Evolutionary conservation across 2,329 filamentous ascomycete species (phyloP).

Genomic region (Endoconidiophora laricicola): DNA sequence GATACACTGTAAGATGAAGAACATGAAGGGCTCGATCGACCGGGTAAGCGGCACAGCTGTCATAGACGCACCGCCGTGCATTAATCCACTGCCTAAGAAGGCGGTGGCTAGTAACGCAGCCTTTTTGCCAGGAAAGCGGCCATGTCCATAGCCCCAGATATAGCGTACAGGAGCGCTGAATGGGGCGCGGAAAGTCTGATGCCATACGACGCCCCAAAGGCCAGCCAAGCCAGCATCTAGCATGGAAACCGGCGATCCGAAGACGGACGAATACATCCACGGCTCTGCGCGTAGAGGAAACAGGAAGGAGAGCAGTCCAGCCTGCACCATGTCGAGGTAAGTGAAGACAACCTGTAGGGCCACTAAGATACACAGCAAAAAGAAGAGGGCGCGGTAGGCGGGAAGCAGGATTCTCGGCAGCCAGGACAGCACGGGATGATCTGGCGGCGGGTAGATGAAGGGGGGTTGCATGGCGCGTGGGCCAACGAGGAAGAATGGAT

Average conservation of each 20-base stretch:
- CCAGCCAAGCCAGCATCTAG: slow-evolving; percentile 57
- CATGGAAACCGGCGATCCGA: slow-evolving; percentile 37
- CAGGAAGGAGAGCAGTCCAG: slow-evolving; percentile 29
- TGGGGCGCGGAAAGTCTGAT: slow-evolving; percentile 68
- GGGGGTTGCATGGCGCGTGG: slow-evolving; percentile 16
- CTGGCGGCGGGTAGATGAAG: slow-evolving; percentile 21
- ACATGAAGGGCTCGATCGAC: slow-evolving; percentile 40
- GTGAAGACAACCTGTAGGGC: slow-evolving; percentile 46
- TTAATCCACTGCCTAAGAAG: slow-evolving; percentile 47
- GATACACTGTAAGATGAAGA: slow-evolving; percentile 55
- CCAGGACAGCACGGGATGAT: slow-evolving; percentile 22
- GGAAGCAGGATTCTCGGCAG: slow-evolving; percentile 31
- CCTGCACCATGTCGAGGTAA: slow-evolving; percentile 40
- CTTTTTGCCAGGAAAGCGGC: slow-evolving; percentile 13
- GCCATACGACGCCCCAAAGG: slow-evolving; percentile 80
- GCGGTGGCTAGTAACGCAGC: slow-evolving; percentile 27
- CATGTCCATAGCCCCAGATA: slow-evolving; percentile 25
- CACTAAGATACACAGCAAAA: slow-evolving; percentile 37
- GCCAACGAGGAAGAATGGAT: slow-evolving; percentile 58
- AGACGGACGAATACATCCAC: slow-evolving; percentile 37
- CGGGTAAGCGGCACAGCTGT: slow-evolving; percentile 39
- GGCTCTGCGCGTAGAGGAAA: slow-evolving; percentile 34
- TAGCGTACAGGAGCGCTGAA: slow-evolving; percentile 45
- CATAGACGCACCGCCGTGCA: slow-evolving; percentile 57
- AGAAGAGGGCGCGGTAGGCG: slow-evolving; percentile 39